Base-by-base conservation (phyloP, 441 rosid species). In the Populus tomentosa region DNA sequence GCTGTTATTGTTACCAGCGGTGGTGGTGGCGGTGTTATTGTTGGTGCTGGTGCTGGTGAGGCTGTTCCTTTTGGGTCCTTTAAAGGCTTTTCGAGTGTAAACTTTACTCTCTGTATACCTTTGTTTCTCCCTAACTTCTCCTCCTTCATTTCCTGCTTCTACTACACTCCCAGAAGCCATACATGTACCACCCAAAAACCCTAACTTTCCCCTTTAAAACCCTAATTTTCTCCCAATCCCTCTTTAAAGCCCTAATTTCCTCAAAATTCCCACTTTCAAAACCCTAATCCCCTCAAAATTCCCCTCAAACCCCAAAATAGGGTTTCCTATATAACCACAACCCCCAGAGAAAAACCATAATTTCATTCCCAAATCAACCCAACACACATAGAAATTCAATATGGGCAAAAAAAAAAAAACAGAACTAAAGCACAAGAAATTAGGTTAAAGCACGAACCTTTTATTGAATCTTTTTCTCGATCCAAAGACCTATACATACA, bases 111-210 rank as follows among this genome's bases (percentile, higher is more conserved):
- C 90, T 2, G 79, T 71, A 61, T 82, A 89, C 79, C 86, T 89
- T 83, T 80, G 93, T 81, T 86, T 94, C 88, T 89, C 95, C 77
- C 87, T 89, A 69, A 85, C 90, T 65, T 82, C 94, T 75, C 86
- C 91, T 61, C 85, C 97, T 81, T 85, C 88, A 78, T 71, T 83
- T 69, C 87, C 92, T 66, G 81, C 90, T 61, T 82, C 93, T 62
- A 77, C 90, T 77, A 85, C 85, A 79, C 90, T 86, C 90, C 87
- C 98, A 72, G 97, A 95, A 88, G 98, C 99, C 99, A 94, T 95
- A 82, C 95, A 93, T 85, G 85, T 42, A 67, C 32, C 32, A 36
- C 80, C 68, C 70, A 63, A 81, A 89, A 90, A 84, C 91, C 98
- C 95, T 86, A 90, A 85, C 75, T 82, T 59, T 67, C 24, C 80